Evolutionary conservation across 345 rosid species (phyloP).

Genomic region (Ceriops tagal): DNA sequence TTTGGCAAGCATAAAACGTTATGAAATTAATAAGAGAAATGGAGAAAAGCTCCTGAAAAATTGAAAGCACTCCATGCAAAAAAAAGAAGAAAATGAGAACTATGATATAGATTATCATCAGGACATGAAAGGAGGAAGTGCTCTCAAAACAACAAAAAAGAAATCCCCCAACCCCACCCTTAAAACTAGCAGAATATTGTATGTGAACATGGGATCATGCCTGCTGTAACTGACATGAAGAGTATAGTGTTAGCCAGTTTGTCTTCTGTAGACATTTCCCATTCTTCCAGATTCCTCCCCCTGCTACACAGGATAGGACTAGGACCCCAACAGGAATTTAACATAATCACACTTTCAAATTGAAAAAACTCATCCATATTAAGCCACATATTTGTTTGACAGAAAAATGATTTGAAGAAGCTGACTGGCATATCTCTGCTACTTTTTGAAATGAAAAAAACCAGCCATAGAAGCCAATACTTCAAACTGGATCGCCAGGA

Average conservation of each 20-base stretch:
- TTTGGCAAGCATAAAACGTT: not conserved
- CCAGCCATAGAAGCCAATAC: not conserved
- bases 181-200: too few relatives aligned
- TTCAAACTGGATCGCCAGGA: not conserved
- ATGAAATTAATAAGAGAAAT: not conserved
- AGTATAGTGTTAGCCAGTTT: too few relatives aligned
- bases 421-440: not conserved
- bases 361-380: not conserved
- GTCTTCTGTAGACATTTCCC: too few relatives aligned
- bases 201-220: too few relatives aligned
- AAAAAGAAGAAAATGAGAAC: not conserved
- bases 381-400: not conserved
- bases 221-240: too few relatives aligned
- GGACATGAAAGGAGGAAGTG: too few relatives aligned
- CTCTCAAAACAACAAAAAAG: too few relatives aligned
- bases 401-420: not conserved
- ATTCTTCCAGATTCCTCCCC: too few relatives aligned
- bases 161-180: too few relatives aligned
- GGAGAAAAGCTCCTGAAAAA: not conserved
- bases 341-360: not conserved
- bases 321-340: not conserved
- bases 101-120: too few relatives aligned
- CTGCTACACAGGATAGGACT: too few relatives aligned
- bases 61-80: not conserved
- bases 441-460: not conserved